phyloP scores from a whole-genome alignment of 768 basidiomycete genomes.

The Amanita pallidorosea region DNA sequence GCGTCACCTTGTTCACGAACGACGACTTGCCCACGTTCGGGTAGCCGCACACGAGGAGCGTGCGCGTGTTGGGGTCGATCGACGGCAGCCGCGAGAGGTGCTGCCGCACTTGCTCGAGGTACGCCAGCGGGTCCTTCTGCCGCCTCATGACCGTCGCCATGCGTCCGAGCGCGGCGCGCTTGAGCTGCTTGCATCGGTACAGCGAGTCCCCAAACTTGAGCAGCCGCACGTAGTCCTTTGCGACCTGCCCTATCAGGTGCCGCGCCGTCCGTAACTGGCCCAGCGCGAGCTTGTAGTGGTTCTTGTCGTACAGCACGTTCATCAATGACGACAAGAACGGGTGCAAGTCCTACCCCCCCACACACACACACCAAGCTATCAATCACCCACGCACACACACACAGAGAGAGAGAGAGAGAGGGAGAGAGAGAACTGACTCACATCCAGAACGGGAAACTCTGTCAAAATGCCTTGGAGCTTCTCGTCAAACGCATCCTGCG shows the following conservation, averaged over 20 bases:
- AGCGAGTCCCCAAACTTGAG: conserved; percentile 97
- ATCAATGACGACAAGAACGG: conserved; percentile 92
- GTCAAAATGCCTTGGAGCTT: conserved; percentile 87
- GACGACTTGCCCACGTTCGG: conserved; percentile 99
- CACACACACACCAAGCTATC: too few relatives aligned
- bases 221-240: conserved; percentile 92
- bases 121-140: conserved; percentile 97
- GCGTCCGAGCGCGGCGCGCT: conserved; percentile 95
- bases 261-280: conserved; percentile 93
- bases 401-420: too few relatives aligned
- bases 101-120: conserved; percentile 98
- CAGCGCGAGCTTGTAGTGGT: conserved; percentile 97
- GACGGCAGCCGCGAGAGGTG: conserved; percentile 97
- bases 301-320: conserved; percentile 99
- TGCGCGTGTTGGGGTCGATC: conserved; percentile 97
- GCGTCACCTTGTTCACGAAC: conserved; percentile 99
- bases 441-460: conserved; percentile 97
- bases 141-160: conserved; percentile 99
- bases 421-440: conserved; percentile 27
- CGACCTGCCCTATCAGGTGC: conserved; percentile 94
- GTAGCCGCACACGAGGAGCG: conserved; percentile 95
- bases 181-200: conserved; percentile 98
- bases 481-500: conserved; percentile 94
- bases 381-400: too few relatives aligned
- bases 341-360: conserved; percentile 41